These are phyloP conservation scores for Zygoascus biomembranicola DNA, from an alignment of 805 yeast species.

Conservation along the genomic window DNA sequence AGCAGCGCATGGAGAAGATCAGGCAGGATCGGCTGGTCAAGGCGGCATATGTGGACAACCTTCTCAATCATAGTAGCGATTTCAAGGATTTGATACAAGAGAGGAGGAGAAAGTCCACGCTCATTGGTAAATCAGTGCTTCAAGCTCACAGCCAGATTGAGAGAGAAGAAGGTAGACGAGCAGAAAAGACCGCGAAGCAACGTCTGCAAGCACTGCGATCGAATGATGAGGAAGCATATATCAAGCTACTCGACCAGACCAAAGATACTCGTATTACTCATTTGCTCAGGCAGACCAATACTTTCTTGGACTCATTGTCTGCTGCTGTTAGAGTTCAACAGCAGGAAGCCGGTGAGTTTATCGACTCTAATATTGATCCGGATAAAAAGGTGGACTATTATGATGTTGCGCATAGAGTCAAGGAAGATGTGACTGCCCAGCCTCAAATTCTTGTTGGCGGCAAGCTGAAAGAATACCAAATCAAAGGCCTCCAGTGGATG, in stretches of 20 bases:
- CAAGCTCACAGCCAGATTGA: slow-evolving; percentile 68
- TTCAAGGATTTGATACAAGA: slow-evolving; percentile 19
- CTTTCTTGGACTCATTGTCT: slow-evolving; percentile 82
- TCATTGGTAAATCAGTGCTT: slow-evolving; percentile 29
- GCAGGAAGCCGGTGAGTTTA: slow-evolving; percentile 36
- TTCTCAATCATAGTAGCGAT: slow-evolving; percentile 20
- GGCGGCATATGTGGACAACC: slow-evolving; percentile 23
- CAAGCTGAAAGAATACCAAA: slow-evolving; percentile 81
- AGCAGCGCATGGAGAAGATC: slow-evolving; percentile 34
- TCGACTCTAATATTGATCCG: slow-evolving; percentile 23
- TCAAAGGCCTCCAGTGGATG: slow-evolving; percentile 98
- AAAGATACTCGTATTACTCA: slow-evolving; percentile 97
- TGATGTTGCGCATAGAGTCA: slow-evolving; percentile 82
- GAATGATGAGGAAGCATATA: slow-evolving; percentile 95
- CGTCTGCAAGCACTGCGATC: slow-evolving; percentile 95
- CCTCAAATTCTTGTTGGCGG: slow-evolving; percentile 88
- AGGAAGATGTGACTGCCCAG: slow-evolving; percentile 72
- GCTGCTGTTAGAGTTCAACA: slow-evolving; percentile 89
- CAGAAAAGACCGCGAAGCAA: slow-evolving; percentile 93
- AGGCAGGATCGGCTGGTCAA: slow-evolving; percentile 29
- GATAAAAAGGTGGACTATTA: slow-evolving; percentile 70
- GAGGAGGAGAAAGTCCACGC: slow-evolving; percentile 13
- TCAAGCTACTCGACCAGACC: slow-evolving; percentile 90
- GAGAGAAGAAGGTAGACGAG: slow-evolving; percentile 78
- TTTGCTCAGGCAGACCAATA: slow-evolving; percentile 80